Base-by-base conservation (phyloP, 169 alveolate species). In the Cytauxzoon felis region DNA sequence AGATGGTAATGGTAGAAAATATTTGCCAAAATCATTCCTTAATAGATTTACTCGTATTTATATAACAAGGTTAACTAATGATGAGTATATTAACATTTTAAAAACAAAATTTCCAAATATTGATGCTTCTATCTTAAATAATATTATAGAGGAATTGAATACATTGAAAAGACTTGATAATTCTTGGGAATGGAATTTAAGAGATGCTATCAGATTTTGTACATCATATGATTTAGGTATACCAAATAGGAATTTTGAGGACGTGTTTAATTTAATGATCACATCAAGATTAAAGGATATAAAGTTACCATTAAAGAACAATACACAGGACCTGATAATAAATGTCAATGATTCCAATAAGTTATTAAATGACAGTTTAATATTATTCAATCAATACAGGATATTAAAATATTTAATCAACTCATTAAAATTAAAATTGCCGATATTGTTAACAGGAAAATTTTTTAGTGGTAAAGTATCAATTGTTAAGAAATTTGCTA, bases 1-100 rank as follows among this genome's bases (percentile, higher is more conserved):
- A 27, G 93, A 90, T 24, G 99, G 99, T 7, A 97, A 98, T 26
- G 98, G 98, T 5, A 93, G 99, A 42, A 97, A 97, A 78, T 96
- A 97, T 27, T 88, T 98, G 23, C 99, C 99, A 0, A 93, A 93
- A 78, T 95, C 99, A 33, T 97, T 98, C 64, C 80, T 97, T 60
- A 98, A 98, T 82, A 91, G 99, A 60, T 97, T 98, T 83, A 93
- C 95, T 30, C 94, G 93, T 75, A 91, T 98, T 18, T 90, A 90
- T 65, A 90, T 96, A 29, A 90, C 90, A 23, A 95, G 92, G 29
- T 78, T 95, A 43, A 81, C 72, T 61, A 66, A 70, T 24, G 73
- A 83, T 30, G 98, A 95, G 62, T 94, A 89, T 73, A 53, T 64
- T 23, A 81, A 85, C 27, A 93, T 96, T 68, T 73, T 94, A 16